Conservation (phyloP, 2,329 filamentous ascomycete genomes). For the Colletotrichum sp. region DNA sequence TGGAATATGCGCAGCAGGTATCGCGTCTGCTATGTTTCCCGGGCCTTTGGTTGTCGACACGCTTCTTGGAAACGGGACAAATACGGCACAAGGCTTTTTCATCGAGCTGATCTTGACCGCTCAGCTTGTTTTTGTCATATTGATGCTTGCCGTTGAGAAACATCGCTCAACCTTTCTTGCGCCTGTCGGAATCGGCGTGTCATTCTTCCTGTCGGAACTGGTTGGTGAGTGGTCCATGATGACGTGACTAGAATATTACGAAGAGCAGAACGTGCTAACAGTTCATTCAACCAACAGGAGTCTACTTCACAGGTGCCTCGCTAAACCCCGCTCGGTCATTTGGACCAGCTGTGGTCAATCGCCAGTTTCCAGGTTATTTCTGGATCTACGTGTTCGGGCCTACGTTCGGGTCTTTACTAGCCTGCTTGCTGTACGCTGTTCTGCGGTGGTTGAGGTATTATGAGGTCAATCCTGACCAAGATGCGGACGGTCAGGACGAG, state of each 20-base stretch:
- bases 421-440: conserved; percentile 53
- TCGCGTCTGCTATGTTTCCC: conserved; percentile 64
- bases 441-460: conserved; percentile 58
- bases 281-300: conserved; percentile 26
- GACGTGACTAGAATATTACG: accelerated
- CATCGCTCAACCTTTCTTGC: conserved; percentile 75
- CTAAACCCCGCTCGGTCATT: conserved; percentile 58
- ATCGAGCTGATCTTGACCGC: conserved; percentile 71
- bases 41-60: conserved; percentile 61
- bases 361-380: conserved; percentile 47
- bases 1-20: conserved; percentile 62
- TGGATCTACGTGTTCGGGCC: conserved; percentile 65
- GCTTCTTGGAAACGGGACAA: conserved; percentile 56
- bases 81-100: conserved; percentile 64
- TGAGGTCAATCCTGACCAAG: conserved; percentile 55
- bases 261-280: not conserved
- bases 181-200: conserved; percentile 73
- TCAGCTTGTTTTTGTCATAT: conserved; percentile 67
- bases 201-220: conserved; percentile 67
- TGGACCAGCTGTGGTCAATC: conserved; percentile 49
- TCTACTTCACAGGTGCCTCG: conserved; percentile 52
- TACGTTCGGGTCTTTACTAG: conserved; percentile 52
- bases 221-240: conserved; percentile 28
- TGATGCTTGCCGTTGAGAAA: conserved; percentile 76
- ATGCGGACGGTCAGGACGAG: conserved; percentile 31